Evolutionary conservation across 257 asterid species (phyloP), one percentile per base, ranked within the genome.

Genomic region (Cynanchum wilfordii): DNA sequence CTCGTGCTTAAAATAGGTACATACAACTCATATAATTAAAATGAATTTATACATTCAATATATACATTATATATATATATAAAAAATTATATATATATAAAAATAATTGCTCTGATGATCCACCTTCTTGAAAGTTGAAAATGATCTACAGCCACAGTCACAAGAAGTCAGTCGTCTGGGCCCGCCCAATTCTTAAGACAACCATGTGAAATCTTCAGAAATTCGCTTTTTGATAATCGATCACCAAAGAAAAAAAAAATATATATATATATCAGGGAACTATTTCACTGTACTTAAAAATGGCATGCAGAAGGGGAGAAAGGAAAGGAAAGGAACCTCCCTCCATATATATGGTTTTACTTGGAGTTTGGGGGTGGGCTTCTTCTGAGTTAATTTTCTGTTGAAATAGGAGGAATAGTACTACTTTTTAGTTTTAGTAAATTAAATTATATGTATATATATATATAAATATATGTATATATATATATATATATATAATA

Each of bases 121-220:
- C 69, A 65, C 51, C 30, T 4, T 7, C 30, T 22, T 44, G 40
- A 44, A 44, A 42, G 22, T 33, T 47, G 52, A 62, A 10, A 8
- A 33, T 19, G 49, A 19, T 20, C 17, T 50, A 62, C 11, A 15
- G 0, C 7, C 27, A n/a, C 29, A 49, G 38, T 5, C 38, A 15
- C 13, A 11, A 49, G 19, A 36, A 25, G 13, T 38, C 54, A 12
- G 51, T 30, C 66, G 27, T 68, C 66, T 12, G 13, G 47, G 47
- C 47, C 47, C 47, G 47, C 33, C 78, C 68, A 16, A 33, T 62
- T 40, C 47, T 16, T 42, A 42, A 49, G 52, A 44, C 42, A 24
- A 24, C 57, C 75, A 69, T 76, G 79, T 69, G 79, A 75, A 36
- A 16, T 59, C 54, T 62, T 58, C 64, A 69, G 75, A 44, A 29